phyloP scores from a whole-genome alignment of 805 yeast genomes.

The Saccharomycopsis fermentans region DNA sequence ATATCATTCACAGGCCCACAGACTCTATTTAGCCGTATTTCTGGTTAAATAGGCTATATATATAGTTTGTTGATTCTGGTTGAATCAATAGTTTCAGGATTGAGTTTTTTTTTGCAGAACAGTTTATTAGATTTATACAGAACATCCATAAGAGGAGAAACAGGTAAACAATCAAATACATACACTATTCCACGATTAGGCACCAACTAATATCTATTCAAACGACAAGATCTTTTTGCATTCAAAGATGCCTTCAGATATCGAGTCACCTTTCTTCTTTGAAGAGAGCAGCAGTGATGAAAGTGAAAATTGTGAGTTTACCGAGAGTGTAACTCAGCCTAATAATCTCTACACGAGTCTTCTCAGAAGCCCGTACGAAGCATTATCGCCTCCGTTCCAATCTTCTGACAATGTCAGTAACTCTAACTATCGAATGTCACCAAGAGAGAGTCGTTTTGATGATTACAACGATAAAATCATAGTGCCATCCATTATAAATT shows the following conservation, averaged over 20 bases:
- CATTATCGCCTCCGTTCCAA: not conserved
- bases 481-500: slow-evolving; percentile 33
- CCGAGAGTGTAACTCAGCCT: not conserved
- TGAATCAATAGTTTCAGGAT: too few relatives aligned
- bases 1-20: too few relatives aligned
- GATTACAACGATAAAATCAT: slow-evolving; percentile 12
- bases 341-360: not conserved
- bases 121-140: too few relatives aligned
- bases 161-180: too few relatives aligned
- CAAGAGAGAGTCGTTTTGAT: not conserved
- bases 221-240: too few relatives aligned
- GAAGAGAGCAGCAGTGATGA: slow-evolving; percentile 8
- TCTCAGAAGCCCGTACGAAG: not conserved
- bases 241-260: not conserved
- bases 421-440: not conserved
- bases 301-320: not conserved
- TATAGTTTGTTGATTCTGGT: too few relatives aligned
- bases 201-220: too few relatives aligned
- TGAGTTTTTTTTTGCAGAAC: too few relatives aligned
- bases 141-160: too few relatives aligned
- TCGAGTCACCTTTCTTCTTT: slow-evolving; percentile 3
- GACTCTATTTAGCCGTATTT: too few relatives aligned
- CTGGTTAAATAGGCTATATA: too few relatives aligned
- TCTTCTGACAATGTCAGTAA: not conserved
- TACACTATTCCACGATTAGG: too few relatives aligned